These are phyloP conservation scores for Tolypocladium guangdongense DNA, from an alignment of 2,329 filamentous ascomycete species.

Conservation along the genomic window DNA sequence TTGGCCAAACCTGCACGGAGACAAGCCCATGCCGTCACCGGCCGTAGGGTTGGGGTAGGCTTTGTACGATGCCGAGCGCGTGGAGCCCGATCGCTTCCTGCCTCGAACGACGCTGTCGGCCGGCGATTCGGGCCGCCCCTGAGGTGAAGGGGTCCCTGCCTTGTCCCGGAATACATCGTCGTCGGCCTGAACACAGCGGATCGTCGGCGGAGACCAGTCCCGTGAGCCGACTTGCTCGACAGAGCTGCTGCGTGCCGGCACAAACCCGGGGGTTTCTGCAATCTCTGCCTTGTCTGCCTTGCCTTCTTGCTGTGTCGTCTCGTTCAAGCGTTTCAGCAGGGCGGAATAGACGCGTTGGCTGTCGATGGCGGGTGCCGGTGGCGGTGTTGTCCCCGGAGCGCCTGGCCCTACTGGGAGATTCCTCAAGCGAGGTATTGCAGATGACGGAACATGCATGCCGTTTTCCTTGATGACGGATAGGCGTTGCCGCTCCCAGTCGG, in stretches of 20 bases:
- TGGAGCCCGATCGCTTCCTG: not conserved
- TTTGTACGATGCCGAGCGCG: constrained; percentile 1
- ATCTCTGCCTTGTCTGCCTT: not conserved
- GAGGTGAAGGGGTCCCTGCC: not conserved
- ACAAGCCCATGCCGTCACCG: constrained; percentile 5
- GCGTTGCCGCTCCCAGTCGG: constrained; percentile 41
- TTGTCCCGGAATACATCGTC: constrained; percentile 19
- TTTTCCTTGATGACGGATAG: constrained; percentile 56
- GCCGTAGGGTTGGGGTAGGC: constrained; percentile 5
- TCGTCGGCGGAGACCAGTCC: constrained; percentile 16
- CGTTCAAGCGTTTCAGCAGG: constrained; percentile 44
- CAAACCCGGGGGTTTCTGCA: not conserved
- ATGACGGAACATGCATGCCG: constrained; percentile 27
- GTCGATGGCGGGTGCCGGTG: constrained; percentile 25
- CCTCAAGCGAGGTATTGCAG: constrained; percentile 17
- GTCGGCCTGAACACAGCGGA: constrained; percentile 21
- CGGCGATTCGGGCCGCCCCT: not conserved
- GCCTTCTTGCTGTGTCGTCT: constrained; percentile 18
- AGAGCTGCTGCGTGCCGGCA: constrained; percentile 8
- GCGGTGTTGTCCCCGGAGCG: not conserved
- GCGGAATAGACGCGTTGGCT: constrained; percentile 53
- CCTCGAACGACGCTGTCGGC: not conserved
- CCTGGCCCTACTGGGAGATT: not conserved
- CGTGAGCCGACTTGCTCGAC: constrained; percentile 4
- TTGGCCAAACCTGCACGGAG: constrained; percentile 1